Evolutionary conservation across 768 basidiomycete genomes (phyloP).

Genomic region (Collybia nuda): DNA sequence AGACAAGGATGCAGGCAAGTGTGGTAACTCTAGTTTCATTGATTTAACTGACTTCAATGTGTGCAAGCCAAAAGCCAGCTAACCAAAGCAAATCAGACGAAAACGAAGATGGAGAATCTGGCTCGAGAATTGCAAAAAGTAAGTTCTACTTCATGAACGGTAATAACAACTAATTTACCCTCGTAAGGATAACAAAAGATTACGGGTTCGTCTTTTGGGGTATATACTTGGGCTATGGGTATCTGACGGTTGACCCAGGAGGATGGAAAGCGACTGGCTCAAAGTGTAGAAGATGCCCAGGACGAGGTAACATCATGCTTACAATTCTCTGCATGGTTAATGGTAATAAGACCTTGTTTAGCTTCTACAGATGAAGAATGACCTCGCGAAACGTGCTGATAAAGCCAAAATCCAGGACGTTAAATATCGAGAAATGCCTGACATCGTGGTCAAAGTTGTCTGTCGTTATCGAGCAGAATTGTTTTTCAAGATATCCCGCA

Average conservation of each 20-base stretch:
- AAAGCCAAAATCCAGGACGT: slow-evolving; percentile 76
- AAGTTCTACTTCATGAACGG: slow-evolving; percentile 7
- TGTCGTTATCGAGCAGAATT: slow-evolving; percentile 89
- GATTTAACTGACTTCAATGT: slow-evolving; percentile 8
- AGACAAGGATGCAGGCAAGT: slow-evolving; percentile 84
- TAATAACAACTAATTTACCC: slow-evolving; percentile 8
- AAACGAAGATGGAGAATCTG: slow-evolving; percentile 87
- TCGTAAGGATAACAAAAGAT: slow-evolving; percentile 81
- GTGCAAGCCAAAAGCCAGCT: slow-evolving; percentile 74
- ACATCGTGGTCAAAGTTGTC: slow-evolving; percentile 86
- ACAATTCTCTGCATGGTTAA: slow-evolving; percentile 5
- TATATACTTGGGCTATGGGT: slow-evolving; percentile 2
- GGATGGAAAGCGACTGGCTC: slow-evolving; percentile 77
- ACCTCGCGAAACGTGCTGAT: slow-evolving; percentile 78
- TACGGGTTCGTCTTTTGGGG: slow-evolving; percentile 55
- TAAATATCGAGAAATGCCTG: slow-evolving; percentile 85
- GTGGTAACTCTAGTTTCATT: slow-evolving; percentile 1
- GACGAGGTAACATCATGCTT: slow-evolving; percentile 57
- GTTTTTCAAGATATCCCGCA: slow-evolving; percentile 91
- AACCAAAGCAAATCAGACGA: slow-evolving; percentile 86
- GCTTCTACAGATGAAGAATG: slow-evolving; percentile 80
- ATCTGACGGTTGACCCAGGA: slow-evolving; percentile 50
- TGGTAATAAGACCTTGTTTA: slow-evolving; percentile 23
- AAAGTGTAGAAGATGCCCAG: slow-evolving; percentile 83
- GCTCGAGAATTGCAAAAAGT: slow-evolving; percentile 91